phyloP scores from a whole-genome alignment of 2,329 filamentous ascomycete species.

The Monilinia polystroma region DNA sequence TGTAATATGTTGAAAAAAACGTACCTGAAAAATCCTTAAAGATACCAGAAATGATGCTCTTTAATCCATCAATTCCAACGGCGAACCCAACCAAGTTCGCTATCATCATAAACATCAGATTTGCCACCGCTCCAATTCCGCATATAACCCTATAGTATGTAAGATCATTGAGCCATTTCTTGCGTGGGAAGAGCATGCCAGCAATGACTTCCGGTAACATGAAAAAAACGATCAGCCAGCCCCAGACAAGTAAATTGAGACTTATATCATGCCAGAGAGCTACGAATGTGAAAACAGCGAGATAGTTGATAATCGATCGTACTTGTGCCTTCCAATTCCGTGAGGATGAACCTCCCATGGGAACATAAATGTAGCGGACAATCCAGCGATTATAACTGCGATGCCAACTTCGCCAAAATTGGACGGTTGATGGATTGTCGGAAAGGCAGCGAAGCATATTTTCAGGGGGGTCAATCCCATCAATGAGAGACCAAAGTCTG shows the following conservation, averaged over 20 bases:
- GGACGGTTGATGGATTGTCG: constrained; percentile 86
- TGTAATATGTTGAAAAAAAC: constrained; percentile 30
- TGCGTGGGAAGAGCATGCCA: constrained; percentile 65
- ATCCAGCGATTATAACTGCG: constrained; percentile 93
- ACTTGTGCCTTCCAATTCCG: constrained; percentile 48
- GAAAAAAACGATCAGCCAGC: constrained; percentile 93
- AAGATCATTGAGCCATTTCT: constrained; percentile 66
- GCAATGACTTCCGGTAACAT: constrained; percentile 84
- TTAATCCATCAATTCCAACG: constrained; percentile 82
- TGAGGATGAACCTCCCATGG: constrained; percentile 71
- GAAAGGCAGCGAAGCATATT: constrained; percentile 98
- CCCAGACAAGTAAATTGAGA: constrained; percentile 87
- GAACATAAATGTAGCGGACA: constrained; percentile 89
- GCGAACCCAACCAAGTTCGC: constrained; percentile 96
- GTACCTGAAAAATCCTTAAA: constrained; percentile 69
- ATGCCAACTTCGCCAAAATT: constrained; percentile 97
- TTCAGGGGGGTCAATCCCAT: constrained; percentile 91
- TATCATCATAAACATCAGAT: constrained; percentile 91
- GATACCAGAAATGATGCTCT: constrained; percentile 73
- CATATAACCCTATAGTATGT: constrained; percentile 77
- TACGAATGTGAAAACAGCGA: constrained; percentile 91
- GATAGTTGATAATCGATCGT: constrained; percentile 69
- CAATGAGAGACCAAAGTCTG: constrained; percentile 89
- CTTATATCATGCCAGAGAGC: constrained; percentile 98
- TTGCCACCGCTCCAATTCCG: constrained; percentile 75